Conservation (phyloP, 1,139 yeast species). For the Yamadazyma siamensis region DNA sequence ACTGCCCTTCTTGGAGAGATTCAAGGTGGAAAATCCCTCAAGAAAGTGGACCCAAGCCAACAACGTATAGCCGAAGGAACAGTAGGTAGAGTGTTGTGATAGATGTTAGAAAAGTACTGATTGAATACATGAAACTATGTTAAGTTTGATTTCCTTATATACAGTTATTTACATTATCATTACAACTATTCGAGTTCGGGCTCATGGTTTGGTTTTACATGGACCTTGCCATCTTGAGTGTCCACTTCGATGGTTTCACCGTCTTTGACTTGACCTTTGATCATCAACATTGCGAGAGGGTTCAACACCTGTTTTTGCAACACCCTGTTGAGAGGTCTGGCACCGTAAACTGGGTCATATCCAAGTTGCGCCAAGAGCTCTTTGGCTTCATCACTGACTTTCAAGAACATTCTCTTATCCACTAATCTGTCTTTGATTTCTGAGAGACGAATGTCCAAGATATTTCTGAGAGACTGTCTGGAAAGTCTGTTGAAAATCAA, state of each 20-base stretch:
- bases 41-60: slow-evolving; percentile 45
- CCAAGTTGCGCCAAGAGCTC: slow-evolving; percentile 79
- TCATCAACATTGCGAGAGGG: slow-evolving; percentile 77
- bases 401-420: slow-evolving; percentile 73
- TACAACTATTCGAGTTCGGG: slow-evolving; percentile 8
- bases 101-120: too few relatives aligned
- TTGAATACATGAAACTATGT: background rate
- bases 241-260: slow-evolving; percentile 58
- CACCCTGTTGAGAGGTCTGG: slow-evolving; percentile 89
- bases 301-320: slow-evolving; percentile 79
- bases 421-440: slow-evolving; percentile 77
- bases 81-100: slow-evolving; percentile 49
- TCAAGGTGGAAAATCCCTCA: slow-evolving; percentile 48
- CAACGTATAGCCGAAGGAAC: slow-evolving; percentile 43
- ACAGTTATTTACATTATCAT: slow-evolving; percentile 1
- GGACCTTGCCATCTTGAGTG: slow-evolving; percentile 23
- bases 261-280: slow-evolving; percentile 73
- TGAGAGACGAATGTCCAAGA: slow-evolving; percentile 75
- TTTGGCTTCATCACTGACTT: slow-evolving; percentile 61
- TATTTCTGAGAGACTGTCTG: slow-evolving; percentile 64
- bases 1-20: slow-evolving; percentile 55
- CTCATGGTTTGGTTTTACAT: slow-evolving; percentile 49
- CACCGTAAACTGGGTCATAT: slow-evolving; percentile 89
- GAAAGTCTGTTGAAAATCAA: slow-evolving; percentile 87
- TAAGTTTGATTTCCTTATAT: too few relatives aligned